Conservation (phyloP, 73 alveolate species). For the Paramecium octaurelia region DNA sequence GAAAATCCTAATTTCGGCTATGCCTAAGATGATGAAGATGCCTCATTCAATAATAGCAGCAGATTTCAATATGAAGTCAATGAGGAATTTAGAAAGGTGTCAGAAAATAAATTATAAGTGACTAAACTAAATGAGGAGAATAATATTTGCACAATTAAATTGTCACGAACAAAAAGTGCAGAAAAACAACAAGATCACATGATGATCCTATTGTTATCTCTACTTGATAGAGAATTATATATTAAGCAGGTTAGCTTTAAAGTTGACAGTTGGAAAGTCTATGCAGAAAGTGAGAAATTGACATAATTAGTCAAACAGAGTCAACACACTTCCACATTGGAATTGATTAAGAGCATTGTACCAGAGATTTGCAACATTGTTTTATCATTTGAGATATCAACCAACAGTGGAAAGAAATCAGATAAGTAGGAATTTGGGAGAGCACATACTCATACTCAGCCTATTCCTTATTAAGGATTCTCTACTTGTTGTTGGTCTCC, state of each 20-base stretch:
- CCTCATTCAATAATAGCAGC: not conserved
- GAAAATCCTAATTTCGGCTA: not conserved
- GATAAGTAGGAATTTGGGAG: not conserved
- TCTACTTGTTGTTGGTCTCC: constrained; percentile 21
- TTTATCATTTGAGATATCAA: not conserved
- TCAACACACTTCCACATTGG: not conserved
- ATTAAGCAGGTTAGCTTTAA: not conserved
- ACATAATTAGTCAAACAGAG: not conserved
- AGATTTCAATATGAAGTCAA: not conserved
- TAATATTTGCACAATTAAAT: not conserved
- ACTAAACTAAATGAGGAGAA: not conserved
- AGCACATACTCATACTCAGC: not conserved
- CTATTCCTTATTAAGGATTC: not conserved
- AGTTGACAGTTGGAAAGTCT: not conserved
- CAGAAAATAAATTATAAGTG: not conserved
- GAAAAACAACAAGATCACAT: not conserved
- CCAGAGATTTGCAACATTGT: not conserved
- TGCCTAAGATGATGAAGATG: not conserved
- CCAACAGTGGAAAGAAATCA: not conserved
- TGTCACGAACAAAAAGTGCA: not conserved
- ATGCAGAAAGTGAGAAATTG: not conserved
- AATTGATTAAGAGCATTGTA: not conserved
- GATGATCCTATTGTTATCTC: not conserved
- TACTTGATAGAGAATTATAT: not conserved
- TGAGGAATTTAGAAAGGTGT: not conserved